Base-by-base conservation (phyloP, 371 early-diverging fungal genomes). In the Smittium mucronatum region DNA sequence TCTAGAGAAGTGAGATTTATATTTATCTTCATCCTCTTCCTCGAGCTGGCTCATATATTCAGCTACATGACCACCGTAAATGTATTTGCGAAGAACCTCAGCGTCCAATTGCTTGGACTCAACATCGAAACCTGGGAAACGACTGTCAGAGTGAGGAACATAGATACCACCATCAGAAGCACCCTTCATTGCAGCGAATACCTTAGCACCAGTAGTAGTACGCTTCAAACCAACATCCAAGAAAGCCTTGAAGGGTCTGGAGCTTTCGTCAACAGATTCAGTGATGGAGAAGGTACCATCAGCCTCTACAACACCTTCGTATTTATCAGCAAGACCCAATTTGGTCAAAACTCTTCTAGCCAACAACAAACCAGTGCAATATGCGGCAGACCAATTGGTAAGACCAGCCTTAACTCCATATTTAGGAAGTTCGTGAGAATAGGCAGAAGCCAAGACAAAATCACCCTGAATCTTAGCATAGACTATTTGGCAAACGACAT, bases 311-410 rank as follows among this genome's bases (percentile, higher is more conserved):
- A 93, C 88, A 85, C 98, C 98, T 79, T 91, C 91, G 87, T 95
- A 95, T 87, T 93, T 90, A 80, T 89, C 88, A 78, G 90, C 93
- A 68, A 97, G 88, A 72, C 92, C 91, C 75, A 99, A 91, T 88
- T 97, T 94, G 82, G 87, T 83, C 71, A 99, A 88, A 76, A 92
- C 89, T 84, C 99, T 93, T 77, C 99, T 95, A 71, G 98, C 99
- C 72, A 91, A 86, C 57, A 99, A 88, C 71, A 99, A 91, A 87
- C 99, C 99, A 70, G 99, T 99, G 78, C 92, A 89, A 85, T 99
- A 99, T 76, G 99, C 89, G 76, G 99, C 98, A 78, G 99, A 89
- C 94, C 98, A 99, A 95, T 99, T 99, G 86, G 97, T 99, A 81
- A 99, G 87, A 87, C 99, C 99, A 86, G 94, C 92, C 87, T 93